Evolutionary conservation across 2,329 filamentous ascomycete genomes (phyloP).

Genomic region (Trichoderma simmonsii): DNA sequence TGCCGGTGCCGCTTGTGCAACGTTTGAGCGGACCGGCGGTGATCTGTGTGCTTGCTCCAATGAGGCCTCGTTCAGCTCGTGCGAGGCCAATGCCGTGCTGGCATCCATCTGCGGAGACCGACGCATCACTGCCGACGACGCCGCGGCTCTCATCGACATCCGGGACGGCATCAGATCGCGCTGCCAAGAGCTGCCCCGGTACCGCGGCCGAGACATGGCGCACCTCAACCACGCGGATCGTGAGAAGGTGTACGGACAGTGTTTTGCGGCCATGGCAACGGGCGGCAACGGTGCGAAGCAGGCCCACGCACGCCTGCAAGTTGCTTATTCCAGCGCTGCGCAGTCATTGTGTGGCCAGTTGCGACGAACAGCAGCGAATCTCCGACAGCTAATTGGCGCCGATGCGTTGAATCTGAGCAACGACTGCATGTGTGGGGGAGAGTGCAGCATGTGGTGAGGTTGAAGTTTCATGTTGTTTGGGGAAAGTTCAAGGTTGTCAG

Average conservation of each 20-base stretch:
- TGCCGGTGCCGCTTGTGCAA: conserved; percentile 8
- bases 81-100: background rate
- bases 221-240: conserved; percentile 7
- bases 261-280: background rate
- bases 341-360: background rate
- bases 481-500: background rate
- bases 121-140: background rate
- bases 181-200: background rate
- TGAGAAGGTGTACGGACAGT: background rate
- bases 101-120: background rate
- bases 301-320: background rate
- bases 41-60: background rate
- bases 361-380: conserved; percentile 1
- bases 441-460: background rate
- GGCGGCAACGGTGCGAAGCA: background rate
- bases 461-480: background rate
- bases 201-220: background rate
- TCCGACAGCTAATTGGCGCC: background rate
- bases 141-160: background rate
- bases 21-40: conserved; percentile 9
- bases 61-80: background rate
- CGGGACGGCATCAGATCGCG: conserved; percentile 1
- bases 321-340: background rate
- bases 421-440: conserved; percentile 2
- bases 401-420: conserved; percentile 2